phyloP scores from a whole-genome alignment of 768 basidiomycete species.

The Mycena crocata region DNA sequence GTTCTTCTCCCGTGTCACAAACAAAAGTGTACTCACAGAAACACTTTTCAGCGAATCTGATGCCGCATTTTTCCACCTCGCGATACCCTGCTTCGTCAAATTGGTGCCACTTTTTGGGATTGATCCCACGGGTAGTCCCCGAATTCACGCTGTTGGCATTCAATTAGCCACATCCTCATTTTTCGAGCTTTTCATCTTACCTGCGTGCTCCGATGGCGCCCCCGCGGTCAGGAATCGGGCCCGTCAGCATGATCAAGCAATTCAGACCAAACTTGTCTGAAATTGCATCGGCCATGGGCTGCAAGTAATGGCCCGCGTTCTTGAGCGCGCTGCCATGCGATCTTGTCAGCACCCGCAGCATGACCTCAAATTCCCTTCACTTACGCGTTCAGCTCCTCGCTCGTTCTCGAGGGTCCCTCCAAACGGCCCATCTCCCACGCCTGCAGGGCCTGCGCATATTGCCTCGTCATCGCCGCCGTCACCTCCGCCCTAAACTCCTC shows the following conservation, averaged over 20 bases:
- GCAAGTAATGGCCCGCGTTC: slow-evolving; percentile 2
- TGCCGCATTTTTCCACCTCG: neutral
- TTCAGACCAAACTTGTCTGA: neutral
- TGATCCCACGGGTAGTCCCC: neutral
- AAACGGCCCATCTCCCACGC: slow-evolving; percentile 26
- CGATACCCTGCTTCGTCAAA: neutral
- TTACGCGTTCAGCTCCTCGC: slow-evolving; percentile 14
- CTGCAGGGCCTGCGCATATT: slow-evolving; percentile 1
- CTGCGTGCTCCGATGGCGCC: neutral
- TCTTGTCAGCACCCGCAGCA: too few species aligned
- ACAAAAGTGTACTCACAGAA: neutral
- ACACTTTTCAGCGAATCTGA: slow-evolving; percentile 8
- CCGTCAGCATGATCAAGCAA: neutral
- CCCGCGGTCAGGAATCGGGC: neutral
- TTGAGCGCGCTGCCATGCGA: neutral
- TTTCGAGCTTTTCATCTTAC: neutral
- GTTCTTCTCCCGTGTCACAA: too few species aligned
- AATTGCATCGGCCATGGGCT: neutral
- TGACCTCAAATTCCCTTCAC: neutral
- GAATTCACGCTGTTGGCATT: neutral
- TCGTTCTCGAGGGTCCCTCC: neutral
- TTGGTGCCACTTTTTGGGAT: neutral
- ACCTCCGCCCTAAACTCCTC: neutral
- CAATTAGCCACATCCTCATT: neutral
- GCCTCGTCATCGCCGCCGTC: neutral